Evolutionary conservation across 1,284 basidiomycete species (phyloP).

Genomic region (Trametes polyzona): DNA sequence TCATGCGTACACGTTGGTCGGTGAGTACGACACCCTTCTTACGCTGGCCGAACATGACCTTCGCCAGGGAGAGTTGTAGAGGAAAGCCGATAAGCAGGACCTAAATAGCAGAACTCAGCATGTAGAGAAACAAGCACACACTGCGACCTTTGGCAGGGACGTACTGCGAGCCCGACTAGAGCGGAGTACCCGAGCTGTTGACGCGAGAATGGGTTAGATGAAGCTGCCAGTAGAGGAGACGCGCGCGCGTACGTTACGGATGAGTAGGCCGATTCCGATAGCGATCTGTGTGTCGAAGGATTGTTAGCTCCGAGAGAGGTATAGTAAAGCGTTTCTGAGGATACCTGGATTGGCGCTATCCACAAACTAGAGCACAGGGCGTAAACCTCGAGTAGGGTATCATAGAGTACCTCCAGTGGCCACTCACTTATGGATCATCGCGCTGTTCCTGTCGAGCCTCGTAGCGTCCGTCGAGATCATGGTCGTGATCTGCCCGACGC

Average conservation of each 20-base stretch:
- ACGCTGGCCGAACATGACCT: constrained; percentile 65
- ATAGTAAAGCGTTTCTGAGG: background rate
- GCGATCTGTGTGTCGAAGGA: constrained; percentile 44
- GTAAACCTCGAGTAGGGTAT: constrained; percentile 14
- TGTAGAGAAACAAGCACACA: background rate
- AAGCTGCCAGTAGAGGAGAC: background rate
- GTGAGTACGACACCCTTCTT: constrained; percentile 72
- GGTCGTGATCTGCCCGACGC: constrained; percentile 70
- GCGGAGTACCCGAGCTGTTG: constrained; percentile 68
- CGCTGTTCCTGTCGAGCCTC: constrained; percentile 51
- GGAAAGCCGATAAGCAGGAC: constrained; percentile 65
- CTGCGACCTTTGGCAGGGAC: constrained; percentile 24
- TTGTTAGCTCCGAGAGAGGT: background rate
- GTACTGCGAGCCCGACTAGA: constrained; percentile 69
- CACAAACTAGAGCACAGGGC: constrained; percentile 49
- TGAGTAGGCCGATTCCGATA: constrained; percentile 67
- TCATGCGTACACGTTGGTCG: constrained; percentile 70
- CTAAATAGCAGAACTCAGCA: constrained; percentile 23
- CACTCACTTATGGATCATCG: constrained; percentile 55
- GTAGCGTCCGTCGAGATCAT: constrained; percentile 69
- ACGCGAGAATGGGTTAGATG: constrained; percentile 8
- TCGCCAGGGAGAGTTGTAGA: constrained; percentile 64
- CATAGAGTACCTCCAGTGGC: background rate
- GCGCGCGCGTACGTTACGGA: constrained; percentile 51
- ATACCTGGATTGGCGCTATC: constrained; percentile 58